Conservation (phyloP, 2,329 filamentous ascomycete genomes). For the Exophiala alcalophila region DNA sequence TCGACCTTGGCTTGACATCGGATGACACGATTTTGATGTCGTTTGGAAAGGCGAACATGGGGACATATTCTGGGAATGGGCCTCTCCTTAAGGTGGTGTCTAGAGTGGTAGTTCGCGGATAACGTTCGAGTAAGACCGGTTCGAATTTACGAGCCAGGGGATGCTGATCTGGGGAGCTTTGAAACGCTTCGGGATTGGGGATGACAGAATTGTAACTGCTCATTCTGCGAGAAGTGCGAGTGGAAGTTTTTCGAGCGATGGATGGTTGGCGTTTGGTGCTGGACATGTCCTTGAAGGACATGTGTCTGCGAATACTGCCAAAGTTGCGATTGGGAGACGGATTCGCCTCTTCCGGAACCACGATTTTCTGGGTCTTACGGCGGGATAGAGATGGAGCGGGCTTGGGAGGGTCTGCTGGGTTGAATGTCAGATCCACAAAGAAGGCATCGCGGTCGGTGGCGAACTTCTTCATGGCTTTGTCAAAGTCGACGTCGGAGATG, state of each 20-base stretch:
- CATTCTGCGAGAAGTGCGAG: conserved; percentile 79
- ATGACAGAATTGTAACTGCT: conserved; percentile 99
- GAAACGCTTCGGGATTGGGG: conserved; percentile 84
- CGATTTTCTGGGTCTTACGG: conserved; percentile 77
- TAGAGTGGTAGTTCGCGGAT: conserved; percentile 76
- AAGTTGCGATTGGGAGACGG: conserved; percentile 57
- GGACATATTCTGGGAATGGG: conserved; percentile 92
- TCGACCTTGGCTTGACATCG: conserved; percentile 89
- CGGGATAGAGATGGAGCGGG: conserved; percentile 32
- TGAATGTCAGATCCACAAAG: conserved; percentile 85
- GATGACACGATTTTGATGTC: conserved; percentile 96
- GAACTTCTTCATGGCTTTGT: conserved; percentile 89
- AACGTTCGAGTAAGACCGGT: conserved; percentile 90
- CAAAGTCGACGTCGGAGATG: conserved; percentile 80
- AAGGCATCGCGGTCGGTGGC: conserved; percentile 93
- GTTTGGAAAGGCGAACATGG: conserved; percentile 99
- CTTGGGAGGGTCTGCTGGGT: conserved; percentile 63
- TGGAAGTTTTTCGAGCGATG: conserved; percentile 67
- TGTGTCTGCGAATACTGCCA: conserved; percentile 85
- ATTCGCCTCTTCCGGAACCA: conserved; percentile 63
- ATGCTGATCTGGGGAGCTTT: conserved; percentile 89
- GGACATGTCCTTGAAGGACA: conserved; percentile 93
- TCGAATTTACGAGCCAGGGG: conserved; percentile 91
- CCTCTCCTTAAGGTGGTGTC: conserved; percentile 79
- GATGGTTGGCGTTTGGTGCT: conserved; percentile 85